A percentile compares a stretch with the other conserved stretches of the same genome.
Evolutionary conservation across 2,329 filamentous ascomycete species (phyloP).

Genomic region (Pseudonectria foliicola): DNA sequence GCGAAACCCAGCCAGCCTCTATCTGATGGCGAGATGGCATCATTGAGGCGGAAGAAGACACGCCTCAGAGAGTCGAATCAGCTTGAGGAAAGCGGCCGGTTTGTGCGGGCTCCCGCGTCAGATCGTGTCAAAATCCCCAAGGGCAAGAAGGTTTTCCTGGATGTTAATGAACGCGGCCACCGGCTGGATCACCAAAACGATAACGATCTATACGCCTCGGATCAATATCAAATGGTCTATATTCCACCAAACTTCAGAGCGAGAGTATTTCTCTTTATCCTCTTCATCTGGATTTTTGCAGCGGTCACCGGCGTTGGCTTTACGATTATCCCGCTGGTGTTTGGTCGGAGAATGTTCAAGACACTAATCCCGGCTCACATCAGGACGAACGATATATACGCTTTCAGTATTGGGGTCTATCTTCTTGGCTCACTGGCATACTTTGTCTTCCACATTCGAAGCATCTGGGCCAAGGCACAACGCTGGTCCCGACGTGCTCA

Average conservation of each 20-base stretch:
- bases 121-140: conserved; percentile 94
- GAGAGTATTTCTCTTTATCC: conserved; percentile 77
- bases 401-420: conserved; percentile 86
- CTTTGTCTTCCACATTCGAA: conserved; percentile 43
- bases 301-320: conserved; percentile 77
- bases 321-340: conserved; percentile 78
- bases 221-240: conserved; percentile 65
- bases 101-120: conserved; percentile 86
- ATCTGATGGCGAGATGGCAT: conserved; percentile 27
- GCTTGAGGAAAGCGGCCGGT: conserved; percentile 65
- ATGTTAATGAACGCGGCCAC: conserved; percentile 59
- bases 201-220: conserved; percentile 45
- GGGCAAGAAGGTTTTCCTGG: conserved; percentile 70
- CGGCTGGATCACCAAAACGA: conserved; percentile 50
- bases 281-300: conserved; percentile 89
- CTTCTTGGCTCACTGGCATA: conserved; percentile 65
- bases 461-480: conserved; percentile 28
- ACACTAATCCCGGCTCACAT: conserved; percentile 63
- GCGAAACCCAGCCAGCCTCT: conserved; percentile 35
- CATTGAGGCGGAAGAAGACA: conserved; percentile 33
- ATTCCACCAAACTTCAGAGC: conserved; percentile 77
- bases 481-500: conserved; percentile 21
- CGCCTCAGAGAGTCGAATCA: conserved; percentile 41
- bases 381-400: conserved; percentile 89
- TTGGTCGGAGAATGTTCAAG: conserved; percentile 74